Conservation (phyloP, 352 stramenopile genomes). For the Phytophthora cajani region DNA sequence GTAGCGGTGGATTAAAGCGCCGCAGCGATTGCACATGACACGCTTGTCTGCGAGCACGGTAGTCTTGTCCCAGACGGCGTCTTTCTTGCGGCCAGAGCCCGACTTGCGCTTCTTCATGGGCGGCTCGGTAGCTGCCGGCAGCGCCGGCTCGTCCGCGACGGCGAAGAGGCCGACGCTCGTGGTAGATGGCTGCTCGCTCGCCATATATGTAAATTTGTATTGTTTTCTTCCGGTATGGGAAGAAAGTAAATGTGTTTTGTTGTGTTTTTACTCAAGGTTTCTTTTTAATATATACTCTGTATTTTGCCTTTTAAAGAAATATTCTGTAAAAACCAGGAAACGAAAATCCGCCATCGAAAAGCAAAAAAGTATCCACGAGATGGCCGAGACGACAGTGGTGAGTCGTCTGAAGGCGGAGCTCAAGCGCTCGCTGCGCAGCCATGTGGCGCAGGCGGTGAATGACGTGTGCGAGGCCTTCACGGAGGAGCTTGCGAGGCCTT, state of each 20-base stretch:
- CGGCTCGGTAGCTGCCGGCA: conserved; percentile 3
- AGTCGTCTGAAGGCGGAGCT: conserved; percentile 25
- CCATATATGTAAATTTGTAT: conserved; percentile 14
- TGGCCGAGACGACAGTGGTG: not conserved
- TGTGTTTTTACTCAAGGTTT: conserved; percentile 21
- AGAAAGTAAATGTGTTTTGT: conserved; percentile 10
- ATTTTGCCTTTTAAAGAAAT: too few relatives aligned
- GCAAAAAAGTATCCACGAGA: not conserved
- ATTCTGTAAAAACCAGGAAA: too few relatives aligned
- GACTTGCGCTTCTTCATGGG: conserved; percentile 45
- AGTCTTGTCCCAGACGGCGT: conserved; percentile 64
- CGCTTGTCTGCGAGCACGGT: conserved; percentile 64
- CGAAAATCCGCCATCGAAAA: too few relatives aligned
- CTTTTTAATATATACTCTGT: too few relatives aligned
- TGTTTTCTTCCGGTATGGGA: conserved; percentile 19
- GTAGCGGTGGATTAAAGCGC: conserved; percentile 65
- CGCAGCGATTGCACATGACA: conserved; percentile 75
- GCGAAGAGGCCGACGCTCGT: conserved; percentile 17
- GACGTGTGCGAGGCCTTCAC: conserved; percentile 41
- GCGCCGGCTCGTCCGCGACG: conserved; percentile 13
- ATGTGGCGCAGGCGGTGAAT: conserved; percentile 46
- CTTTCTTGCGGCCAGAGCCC: conserved; percentile 47
- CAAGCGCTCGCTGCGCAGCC: conserved; percentile 36
- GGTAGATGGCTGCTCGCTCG: conserved; percentile 18
- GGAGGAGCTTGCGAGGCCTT: conserved; percentile 34